Conservation (phyloP, 352 stramenopile species). For the Globisporangium sylvaticum region DNA sequence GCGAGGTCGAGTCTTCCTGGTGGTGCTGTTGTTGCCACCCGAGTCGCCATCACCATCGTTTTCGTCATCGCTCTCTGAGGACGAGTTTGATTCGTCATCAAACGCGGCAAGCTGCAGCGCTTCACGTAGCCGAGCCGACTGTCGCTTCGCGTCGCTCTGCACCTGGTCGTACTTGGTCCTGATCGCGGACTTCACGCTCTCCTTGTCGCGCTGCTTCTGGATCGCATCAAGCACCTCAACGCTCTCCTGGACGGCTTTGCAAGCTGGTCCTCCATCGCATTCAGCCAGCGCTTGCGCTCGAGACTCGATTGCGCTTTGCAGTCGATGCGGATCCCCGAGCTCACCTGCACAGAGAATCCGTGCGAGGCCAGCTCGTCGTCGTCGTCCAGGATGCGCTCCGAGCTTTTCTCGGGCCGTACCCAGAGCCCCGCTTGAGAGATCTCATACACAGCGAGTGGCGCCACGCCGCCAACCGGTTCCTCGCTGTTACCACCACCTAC, state of each 20-base stretch:
- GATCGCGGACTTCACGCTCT: slow-evolving; percentile 34
- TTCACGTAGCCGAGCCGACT: slow-evolving; percentile 43
- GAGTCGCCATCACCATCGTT: slow-evolving; percentile 12
- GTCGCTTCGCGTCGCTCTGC: slow-evolving; percentile 41
- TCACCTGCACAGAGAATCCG: slow-evolving; percentile 27
- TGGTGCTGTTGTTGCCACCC: slow-evolving; percentile 8
- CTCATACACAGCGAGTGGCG: slow-evolving; percentile 54
- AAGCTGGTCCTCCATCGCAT: slow-evolving; percentile 60
- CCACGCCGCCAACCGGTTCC: slow-evolving; percentile 3
- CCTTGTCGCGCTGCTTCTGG: slow-evolving; percentile 34
- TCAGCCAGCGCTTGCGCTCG: slow-evolving; percentile 65
- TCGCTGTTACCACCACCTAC: slow-evolving; percentile 18
- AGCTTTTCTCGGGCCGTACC: not conserved
- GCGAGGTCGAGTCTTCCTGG: slow-evolving; percentile 14
- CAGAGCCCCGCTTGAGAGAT: slow-evolving; percentile 27
- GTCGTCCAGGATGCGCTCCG: slow-evolving; percentile 4
- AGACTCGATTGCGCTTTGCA: slow-evolving; percentile 59
- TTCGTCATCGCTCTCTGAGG: slow-evolving; percentile 13
- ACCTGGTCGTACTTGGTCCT: slow-evolving; percentile 51
- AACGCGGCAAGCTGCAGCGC: slow-evolving; percentile 33
- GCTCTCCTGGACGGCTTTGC: slow-evolving; percentile 24
- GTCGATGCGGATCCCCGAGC: slow-evolving; percentile 28
- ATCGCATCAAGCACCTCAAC: slow-evolving; percentile 34
- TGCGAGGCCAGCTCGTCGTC: slow-evolving; percentile 20
- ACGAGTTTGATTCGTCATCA: slow-evolving; percentile 18